Conservation (phyloP, 2,329 filamentous ascomycete genomes). For the Verticillium alfalfae region DNA sequence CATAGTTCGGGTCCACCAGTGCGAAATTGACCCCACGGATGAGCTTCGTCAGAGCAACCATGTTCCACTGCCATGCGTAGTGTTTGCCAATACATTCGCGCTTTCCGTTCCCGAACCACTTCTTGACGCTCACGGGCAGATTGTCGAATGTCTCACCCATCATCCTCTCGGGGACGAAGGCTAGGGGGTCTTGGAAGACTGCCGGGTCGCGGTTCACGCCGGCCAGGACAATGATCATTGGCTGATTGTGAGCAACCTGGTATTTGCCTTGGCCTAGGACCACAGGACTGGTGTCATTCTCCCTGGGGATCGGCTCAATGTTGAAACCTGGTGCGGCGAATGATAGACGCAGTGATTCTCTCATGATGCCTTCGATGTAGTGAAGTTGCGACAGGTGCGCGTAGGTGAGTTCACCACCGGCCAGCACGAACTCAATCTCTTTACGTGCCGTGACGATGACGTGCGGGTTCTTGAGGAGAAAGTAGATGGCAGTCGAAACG, state of each 20-base stretch:
- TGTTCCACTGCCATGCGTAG: constrained; percentile 40
- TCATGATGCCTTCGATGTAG: constrained; percentile 49
- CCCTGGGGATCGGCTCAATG: constrained; percentile 39
- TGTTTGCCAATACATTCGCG: constrained; percentile 45
- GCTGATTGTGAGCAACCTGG: constrained; percentile 40
- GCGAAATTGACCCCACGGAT: constrained; percentile 41
- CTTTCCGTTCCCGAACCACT: constrained; percentile 48
- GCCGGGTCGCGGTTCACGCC: constrained; percentile 43
- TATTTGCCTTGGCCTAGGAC: constrained; percentile 43
- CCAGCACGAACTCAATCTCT: constrained; percentile 44
- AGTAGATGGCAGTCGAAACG: constrained; percentile 40
- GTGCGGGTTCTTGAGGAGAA: constrained; percentile 44
- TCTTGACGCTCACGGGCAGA: constrained; percentile 38
- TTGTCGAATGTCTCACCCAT: constrained; percentile 35
- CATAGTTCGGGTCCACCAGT: constrained; percentile 30
- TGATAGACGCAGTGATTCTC: constrained; percentile 49
- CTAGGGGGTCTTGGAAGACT: constrained; percentile 40
- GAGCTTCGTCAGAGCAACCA: constrained; percentile 34
- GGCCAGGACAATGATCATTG: constrained; percentile 43
- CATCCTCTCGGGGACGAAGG: constrained; percentile 44
- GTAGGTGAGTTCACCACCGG: constrained; percentile 38
- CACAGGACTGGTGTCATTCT: constrained; percentile 35
- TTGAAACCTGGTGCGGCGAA: constrained; percentile 51
- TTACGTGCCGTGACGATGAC: constrained; percentile 41
- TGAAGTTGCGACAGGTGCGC: constrained; percentile 44